These are phyloP conservation scores for Xylariales sp. DNA, from an alignment of 2,329 filamentous ascomycete species.

Conservation along the genomic window DNA sequence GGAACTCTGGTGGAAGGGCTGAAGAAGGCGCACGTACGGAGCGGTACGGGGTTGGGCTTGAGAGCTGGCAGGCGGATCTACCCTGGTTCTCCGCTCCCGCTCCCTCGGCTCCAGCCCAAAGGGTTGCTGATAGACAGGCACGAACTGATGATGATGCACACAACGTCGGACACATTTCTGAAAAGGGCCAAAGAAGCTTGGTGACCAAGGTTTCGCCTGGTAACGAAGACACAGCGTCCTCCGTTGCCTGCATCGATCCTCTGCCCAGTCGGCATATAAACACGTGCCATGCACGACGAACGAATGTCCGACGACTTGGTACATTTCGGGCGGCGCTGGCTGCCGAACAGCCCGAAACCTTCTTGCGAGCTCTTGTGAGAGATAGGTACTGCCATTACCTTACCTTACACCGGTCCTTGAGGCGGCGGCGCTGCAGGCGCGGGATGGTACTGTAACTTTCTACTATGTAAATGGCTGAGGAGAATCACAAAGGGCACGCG, in stretches of 20 bases:
- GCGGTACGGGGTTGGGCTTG: background rate
- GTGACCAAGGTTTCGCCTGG: no score
- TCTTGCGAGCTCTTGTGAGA: no score
- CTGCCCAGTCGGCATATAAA: background rate
- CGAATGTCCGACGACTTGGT: background rate
- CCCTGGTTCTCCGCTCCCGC: constrained; percentile 11
- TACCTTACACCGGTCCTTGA: no score
- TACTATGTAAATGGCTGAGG: no score
- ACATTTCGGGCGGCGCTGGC: no score
- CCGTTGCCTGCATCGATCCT: constrained; percentile 1
- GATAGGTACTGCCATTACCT: no score
- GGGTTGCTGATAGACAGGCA: constrained; percentile 8
- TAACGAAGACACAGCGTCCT: background rate
- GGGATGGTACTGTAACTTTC: no score
- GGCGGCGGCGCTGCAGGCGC: no score
- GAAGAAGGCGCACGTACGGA: constrained; percentile 3
- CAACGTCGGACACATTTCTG: constrained; percentile 6
- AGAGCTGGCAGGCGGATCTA: no score
- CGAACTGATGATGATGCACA: background rate
- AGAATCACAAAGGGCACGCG: no score
- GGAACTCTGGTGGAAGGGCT: constrained; percentile 5
- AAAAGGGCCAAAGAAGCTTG: constrained; percentile 1
- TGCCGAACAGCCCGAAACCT: background rate
- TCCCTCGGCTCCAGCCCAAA: constrained; percentile 9
- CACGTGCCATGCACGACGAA: background rate